A percentile compares a stretch with the other conserved stretches of the same genome.
Conservation (phyloP, 352 stramenopile genomes). For the Globisporangium irregulare region DNA sequence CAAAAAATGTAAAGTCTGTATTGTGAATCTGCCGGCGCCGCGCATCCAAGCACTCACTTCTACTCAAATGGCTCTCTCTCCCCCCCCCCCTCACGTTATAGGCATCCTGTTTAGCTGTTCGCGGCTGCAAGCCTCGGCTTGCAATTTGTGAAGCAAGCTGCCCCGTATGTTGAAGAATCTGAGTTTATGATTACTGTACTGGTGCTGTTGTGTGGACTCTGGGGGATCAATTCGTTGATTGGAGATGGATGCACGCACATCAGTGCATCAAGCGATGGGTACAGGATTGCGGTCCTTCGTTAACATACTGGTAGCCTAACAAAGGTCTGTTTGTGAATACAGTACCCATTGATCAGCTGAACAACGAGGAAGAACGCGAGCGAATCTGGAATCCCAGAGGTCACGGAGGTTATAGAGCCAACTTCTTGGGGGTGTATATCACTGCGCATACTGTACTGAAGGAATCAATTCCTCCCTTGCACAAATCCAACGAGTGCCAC, state of each 20-base stretch:
- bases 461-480: background rate
- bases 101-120: background rate
- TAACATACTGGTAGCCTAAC: background rate
- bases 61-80: background rate
- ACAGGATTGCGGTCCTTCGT: background rate
- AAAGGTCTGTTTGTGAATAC: background rate
- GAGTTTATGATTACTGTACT: background rate
- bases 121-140: background rate
- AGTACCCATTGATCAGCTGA: background rate
- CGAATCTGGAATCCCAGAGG: background rate
- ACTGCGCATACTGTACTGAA: background rate
- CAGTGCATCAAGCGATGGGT: background rate
- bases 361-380: background rate
- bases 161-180: background rate
- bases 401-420: background rate
- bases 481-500: background rate
- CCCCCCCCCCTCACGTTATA: background rate
- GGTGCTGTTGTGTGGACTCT: background rate
- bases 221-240: background rate
- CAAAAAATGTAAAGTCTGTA: background rate
- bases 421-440: background rate
- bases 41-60: background rate
- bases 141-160: background rate
- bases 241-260: background rate
- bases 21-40: background rate